Evolutionary conservation across 495 filamentous ascomycete species (phyloP).

Genomic region (Melanomma pulvis-pyrius): DNA sequence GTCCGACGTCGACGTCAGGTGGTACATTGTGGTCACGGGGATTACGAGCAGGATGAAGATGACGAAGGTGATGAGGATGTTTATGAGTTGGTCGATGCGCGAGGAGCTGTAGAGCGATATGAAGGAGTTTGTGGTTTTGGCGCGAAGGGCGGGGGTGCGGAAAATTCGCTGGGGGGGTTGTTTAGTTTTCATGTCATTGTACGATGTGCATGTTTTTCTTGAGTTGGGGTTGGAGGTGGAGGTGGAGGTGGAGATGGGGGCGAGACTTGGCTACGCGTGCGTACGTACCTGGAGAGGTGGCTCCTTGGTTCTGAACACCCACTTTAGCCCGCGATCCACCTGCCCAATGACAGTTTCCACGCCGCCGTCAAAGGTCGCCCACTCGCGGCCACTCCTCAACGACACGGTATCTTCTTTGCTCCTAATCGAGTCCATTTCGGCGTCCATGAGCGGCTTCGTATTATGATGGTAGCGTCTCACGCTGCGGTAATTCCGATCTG

Average conservation of each 20-base stretch:
- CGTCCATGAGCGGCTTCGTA: slow-evolving; percentile 37
- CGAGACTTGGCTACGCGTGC: too few species aligned
- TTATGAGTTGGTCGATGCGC: slow-evolving; percentile 45
- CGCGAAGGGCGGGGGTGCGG: slow-evolving; percentile 42
- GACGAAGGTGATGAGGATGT: slow-evolving; percentile 39
- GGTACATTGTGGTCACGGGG: slow-evolving; percentile 48
- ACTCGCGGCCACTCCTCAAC: slow-evolving; percentile 45
- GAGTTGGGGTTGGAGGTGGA: too few species aligned
- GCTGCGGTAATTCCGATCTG: slow-evolving; percentile 45
- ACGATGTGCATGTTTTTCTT: too few species aligned
- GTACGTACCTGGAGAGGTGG: slow-evolving; percentile 11
- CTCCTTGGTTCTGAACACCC: slow-evolving; percentile 17
- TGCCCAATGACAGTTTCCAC: slow-evolving; percentile 43
- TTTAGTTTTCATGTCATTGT: too few species aligned
- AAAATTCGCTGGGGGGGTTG: slow-evolving; percentile 10
- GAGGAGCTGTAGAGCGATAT: slow-evolving; percentile 46
- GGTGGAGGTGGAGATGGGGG: not conserved
- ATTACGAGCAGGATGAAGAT: slow-evolving; percentile 49
- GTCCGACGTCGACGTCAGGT: slow-evolving; percentile 29
- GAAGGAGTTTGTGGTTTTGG: slow-evolving; percentile 42
- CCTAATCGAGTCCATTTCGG: slow-evolving; percentile 44
- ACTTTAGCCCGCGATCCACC: slow-evolving; percentile 35
- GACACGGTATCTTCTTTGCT: slow-evolving; percentile 50
- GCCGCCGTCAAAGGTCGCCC: slow-evolving; percentile 47
- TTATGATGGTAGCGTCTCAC: slow-evolving; percentile 46